These are phyloP conservation scores for Eudorina sp. DNA, from an alignment of 139 green algal genomes.

Conservation along the genomic window DNA sequence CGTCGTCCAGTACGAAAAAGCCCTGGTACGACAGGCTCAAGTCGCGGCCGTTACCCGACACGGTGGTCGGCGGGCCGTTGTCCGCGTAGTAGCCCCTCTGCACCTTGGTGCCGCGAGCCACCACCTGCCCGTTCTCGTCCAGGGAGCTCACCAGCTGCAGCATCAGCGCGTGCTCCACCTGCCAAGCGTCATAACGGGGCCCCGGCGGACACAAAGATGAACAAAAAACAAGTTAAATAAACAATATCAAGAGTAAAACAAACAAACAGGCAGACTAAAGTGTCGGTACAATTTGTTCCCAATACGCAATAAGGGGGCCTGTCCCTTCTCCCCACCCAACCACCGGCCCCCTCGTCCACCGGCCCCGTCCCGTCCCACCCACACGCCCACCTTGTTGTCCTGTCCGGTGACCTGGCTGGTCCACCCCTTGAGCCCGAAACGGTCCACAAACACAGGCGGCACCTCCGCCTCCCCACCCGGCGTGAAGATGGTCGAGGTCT, in stretches of 20 bases:
- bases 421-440: conserved; percentile 88
- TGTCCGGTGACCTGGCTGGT: conserved; percentile 67
- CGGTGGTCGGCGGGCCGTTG: conserved; percentile 91
- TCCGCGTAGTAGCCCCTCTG: conserved; percentile 63
- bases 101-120: conserved; percentile 68
- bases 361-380: background rate
- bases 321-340: background rate
- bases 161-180: conserved; percentile 75
- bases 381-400: conserved; percentile 70
- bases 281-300: no score
- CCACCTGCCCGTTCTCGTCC: conserved; percentile 77
- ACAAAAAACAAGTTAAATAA: no score
- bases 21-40: conserved; percentile 72
- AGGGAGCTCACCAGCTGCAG: conserved; percentile 76
- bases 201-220: no score
- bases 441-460: conserved; percentile 93
- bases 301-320: no score
- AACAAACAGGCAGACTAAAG: no score
- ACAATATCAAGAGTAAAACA: no score
- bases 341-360: background rate
- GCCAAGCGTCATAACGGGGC: no score
- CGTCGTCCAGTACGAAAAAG: conserved; percentile 66
- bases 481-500: conserved; percentile 92
- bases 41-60: conserved; percentile 85
- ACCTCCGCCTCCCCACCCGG: conserved; percentile 84